phyloP scores from a whole-genome alignment of 176 grass and related monocot species.

The Urochloa ruziziensis region DNA sequence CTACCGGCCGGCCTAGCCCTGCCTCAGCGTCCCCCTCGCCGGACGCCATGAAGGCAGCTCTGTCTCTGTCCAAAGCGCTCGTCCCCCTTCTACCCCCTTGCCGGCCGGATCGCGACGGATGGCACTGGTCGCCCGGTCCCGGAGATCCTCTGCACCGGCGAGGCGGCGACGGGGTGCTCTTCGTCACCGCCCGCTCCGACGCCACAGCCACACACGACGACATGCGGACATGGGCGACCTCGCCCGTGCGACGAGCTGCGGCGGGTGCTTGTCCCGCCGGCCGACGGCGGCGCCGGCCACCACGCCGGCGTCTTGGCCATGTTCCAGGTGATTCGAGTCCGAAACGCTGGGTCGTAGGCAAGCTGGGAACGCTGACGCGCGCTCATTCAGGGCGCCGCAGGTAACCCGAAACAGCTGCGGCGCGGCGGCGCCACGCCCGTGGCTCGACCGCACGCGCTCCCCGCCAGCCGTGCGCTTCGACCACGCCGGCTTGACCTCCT shows the following conservation, averaged over 20 bases:
- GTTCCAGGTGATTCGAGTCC: constrained; percentile 52
- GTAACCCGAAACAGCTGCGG: too few relatives aligned
- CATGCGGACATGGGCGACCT: constrained; percentile 21
- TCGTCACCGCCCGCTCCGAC: constrained; percentile 33
- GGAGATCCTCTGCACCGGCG: constrained; percentile 57
- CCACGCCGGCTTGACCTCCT: constrained; percentile 37
- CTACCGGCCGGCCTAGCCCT: constrained; percentile 27
- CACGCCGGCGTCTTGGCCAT: constrained; percentile 14
- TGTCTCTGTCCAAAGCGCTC: constrained; percentile 47
- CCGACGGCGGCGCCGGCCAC: not conserved
- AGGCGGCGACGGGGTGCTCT: constrained; percentile 49
- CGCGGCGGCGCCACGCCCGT: constrained; percentile 24
- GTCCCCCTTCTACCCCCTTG: constrained; percentile 17
- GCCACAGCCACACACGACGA: not conserved
- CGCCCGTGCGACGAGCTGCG: constrained; percentile 32
- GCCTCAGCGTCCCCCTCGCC: constrained; percentile 20
- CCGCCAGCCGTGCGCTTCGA: constrained; percentile 36
- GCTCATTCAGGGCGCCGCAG: too few relatives aligned
- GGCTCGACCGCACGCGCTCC: constrained; percentile 42
- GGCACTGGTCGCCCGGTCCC: constrained; percentile 17
- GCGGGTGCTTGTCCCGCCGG: constrained; percentile 38
- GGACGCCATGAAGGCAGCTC: constrained; percentile 8
- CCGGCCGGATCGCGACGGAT: constrained; percentile 41
- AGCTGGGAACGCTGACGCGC: too few relatives aligned
- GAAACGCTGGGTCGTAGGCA: too few relatives aligned